A percentile compares a stretch with the other conserved stretches of the same genome.
These are phyloP conservation scores for Nicotiana knightiana DNA, from an alignment of 257 asterid species.

Conservation along the genomic window DNA sequence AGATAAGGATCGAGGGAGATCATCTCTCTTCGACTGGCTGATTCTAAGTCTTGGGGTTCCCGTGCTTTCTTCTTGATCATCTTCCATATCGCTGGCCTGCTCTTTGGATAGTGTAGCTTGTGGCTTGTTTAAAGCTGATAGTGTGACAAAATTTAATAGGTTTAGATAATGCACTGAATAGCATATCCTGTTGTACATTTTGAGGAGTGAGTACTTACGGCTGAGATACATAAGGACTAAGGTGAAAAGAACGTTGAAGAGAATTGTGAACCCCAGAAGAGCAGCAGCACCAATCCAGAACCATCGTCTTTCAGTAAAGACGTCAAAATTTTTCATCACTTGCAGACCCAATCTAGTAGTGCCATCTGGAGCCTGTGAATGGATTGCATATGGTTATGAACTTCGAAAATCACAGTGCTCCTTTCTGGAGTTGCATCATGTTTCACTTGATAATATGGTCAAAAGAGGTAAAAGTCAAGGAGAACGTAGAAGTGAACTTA, in stretches of 20 bases:
- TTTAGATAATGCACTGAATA: background rate
- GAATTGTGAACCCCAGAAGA: constrained; percentile 40
- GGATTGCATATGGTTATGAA: background rate
- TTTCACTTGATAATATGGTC: background rate
- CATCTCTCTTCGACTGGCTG: constrained; percentile 42
- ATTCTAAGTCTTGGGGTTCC: constrained; percentile 43
- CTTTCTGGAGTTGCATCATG: background rate
- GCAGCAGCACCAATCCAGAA: constrained; percentile 62
- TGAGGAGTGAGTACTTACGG: constrained; percentile 33
- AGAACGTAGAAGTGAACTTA: constrained; percentile 13
- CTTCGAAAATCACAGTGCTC: background rate
- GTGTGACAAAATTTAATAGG: background rate
- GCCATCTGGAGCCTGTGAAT: constrained; percentile 32
- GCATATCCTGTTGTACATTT: background rate
- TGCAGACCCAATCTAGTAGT: constrained; percentile 34
- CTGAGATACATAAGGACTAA: constrained; percentile 48
- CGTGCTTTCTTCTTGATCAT: constrained; percentile 30
- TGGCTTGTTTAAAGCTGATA: constrained; percentile 71
- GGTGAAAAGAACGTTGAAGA: constrained; percentile 49
- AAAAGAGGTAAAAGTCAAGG: background rate
- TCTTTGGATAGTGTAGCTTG: constrained; percentile 86
- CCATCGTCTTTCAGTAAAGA: constrained; percentile 44
- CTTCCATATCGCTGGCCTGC: constrained; percentile 64
- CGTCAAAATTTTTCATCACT: constrained; percentile 34
- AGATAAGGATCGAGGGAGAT: constrained; percentile 36